Evolutionary conservation across 139 green algal genomes (phyloP).

Genomic region (Chlorella sp.): DNA sequence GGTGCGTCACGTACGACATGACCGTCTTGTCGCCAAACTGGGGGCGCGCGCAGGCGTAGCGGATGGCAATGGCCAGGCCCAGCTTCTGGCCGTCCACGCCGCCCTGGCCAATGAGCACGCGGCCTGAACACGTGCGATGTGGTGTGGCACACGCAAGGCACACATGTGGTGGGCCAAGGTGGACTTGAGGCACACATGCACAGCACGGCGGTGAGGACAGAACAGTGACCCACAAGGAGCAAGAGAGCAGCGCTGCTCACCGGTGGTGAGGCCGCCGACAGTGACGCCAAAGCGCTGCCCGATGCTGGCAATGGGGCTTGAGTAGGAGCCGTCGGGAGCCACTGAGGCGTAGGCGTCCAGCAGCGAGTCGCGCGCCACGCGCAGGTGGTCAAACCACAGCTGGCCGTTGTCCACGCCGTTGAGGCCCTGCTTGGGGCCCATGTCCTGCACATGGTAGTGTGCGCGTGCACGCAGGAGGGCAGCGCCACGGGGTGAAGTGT

Average conservation of each 20-base stretch:
- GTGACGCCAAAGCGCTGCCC: constrained; percentile 75
- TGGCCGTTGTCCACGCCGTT: constrained; percentile 90
- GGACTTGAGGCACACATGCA: too few relatives aligned
- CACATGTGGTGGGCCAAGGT: background rate
- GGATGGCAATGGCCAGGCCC: constrained; percentile 72
- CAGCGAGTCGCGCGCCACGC: constrained; percentile 60
- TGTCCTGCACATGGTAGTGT: constrained; percentile 50
- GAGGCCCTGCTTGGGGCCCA: constrained; percentile 88
- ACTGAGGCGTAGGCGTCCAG: constrained; percentile 69
- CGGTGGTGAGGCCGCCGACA: constrained; percentile 71
- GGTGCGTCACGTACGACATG: constrained; percentile 80
- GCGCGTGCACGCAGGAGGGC: too few relatives aligned
- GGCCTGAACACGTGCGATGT: constrained; percentile 38
- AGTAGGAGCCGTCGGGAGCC: constrained; percentile 50
- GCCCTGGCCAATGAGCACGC: constrained; percentile 74
- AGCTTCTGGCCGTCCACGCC: constrained; percentile 76
- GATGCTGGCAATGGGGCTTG: constrained; percentile 51
- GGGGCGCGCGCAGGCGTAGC: constrained; percentile 60
- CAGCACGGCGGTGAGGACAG: too few relatives aligned
- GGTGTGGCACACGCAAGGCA: too few relatives aligned
- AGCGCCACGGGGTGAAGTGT: too few relatives aligned
- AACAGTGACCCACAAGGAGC: too few relatives aligned
- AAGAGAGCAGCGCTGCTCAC: too few relatives aligned
- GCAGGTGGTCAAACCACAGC: constrained; percentile 73
- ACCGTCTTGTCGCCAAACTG: constrained; percentile 33